These are phyloP conservation scores for Diaporthe vexans DNA, from an alignment of 2,329 filamentous ascomycete genomes.

Conservation along the genomic window DNA sequence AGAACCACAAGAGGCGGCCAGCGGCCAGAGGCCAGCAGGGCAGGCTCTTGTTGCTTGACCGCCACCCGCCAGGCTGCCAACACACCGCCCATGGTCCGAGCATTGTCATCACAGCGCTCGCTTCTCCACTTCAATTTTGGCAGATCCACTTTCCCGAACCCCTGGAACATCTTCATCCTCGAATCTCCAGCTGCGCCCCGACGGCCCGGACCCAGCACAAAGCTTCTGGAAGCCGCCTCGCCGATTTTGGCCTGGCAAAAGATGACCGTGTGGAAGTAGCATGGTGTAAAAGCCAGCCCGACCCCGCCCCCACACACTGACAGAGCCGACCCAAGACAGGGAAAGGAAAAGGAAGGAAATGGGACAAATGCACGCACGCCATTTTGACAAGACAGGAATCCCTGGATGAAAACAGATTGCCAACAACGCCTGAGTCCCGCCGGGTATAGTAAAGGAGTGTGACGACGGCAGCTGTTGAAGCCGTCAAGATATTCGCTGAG, in stretches of 20 bases:
- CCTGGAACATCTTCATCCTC: constrained; percentile 38
- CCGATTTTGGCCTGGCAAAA: constrained; percentile 28
- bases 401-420: constrained; percentile 36
- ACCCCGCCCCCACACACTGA: constrained; percentile 35
- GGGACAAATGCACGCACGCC: constrained; percentile 37
- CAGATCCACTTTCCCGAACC: constrained; percentile 40
- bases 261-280: constrained; percentile 12
- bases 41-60: constrained; percentile 34
- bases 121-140: constrained; percentile 41
- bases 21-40: constrained; percentile 6
- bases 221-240: constrained; percentile 31
- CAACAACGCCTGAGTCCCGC: constrained; percentile 36
- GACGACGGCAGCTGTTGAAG: constrained; percentile 38
- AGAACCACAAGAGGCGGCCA: constrained; percentile 1
- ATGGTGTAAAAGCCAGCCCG: constrained; percentile 33
- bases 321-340: constrained; percentile 28
- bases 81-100: constrained; percentile 38
- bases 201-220: constrained; percentile 25
- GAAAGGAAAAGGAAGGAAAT: constrained; percentile 12
- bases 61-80: constrained; percentile 34
- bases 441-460: constrained; percentile 41
- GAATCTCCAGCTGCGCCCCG: constrained; percentile 36
- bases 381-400: constrained; percentile 35
- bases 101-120: constrained; percentile 35
- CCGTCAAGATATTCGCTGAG: constrained; percentile 25